Conservation (phyloP, 345 rosid species). For the Salix udensis region DNA sequence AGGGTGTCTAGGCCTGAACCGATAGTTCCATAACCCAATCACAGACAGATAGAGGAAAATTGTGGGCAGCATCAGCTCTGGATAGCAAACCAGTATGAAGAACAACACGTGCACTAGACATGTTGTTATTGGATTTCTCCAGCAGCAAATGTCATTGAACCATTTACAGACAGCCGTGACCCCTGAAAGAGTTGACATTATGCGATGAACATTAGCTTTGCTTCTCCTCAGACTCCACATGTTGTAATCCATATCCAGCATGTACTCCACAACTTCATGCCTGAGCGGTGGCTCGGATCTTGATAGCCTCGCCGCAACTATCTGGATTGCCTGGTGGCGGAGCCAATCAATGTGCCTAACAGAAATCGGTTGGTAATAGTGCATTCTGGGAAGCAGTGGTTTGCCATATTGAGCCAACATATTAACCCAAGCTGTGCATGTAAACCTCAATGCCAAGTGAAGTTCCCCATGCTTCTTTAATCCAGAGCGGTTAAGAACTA, state of each 20-base stretch:
- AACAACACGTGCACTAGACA: constrained; percentile 26
- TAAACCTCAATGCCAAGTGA: constrained; percentile 30
- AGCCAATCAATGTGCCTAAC: constrained; percentile 23
- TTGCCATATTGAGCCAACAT: constrained; percentile 26
- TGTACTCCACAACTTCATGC: constrained; percentile 29
- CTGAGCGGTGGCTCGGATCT: constrained; percentile 32
- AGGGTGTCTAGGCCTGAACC: constrained; percentile 31
- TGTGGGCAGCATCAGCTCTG: constrained; percentile 29
- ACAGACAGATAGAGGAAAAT: constrained; percentile 29
- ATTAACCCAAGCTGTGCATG: constrained; percentile 31
- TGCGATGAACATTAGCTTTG: constrained; percentile 29
- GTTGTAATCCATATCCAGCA: constrained; percentile 27
- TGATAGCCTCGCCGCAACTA: constrained; percentile 23
- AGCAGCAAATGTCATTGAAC: constrained; percentile 27
- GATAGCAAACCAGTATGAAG: constrained; percentile 33
- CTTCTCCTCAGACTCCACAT: constrained; percentile 35
- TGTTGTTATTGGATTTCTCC: constrained; percentile 35
- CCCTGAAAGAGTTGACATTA: constrained; percentile 22
- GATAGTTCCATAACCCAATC: constrained; percentile 33
- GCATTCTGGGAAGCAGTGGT: constrained; percentile 36
- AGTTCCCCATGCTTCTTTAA: constrained; percentile 31
- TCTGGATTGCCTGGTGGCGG: constrained; percentile 32
- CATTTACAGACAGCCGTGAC: constrained; percentile 25
- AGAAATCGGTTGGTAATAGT: constrained; percentile 30
- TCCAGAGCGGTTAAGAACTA: constrained; percentile 15